Percentiles rank a stretch among this genome's conserved stretches.
These are phyloP conservation scores for Russula abietina DNA, from an alignment of 768 basidiomycete species.

Conservation along the genomic window DNA sequence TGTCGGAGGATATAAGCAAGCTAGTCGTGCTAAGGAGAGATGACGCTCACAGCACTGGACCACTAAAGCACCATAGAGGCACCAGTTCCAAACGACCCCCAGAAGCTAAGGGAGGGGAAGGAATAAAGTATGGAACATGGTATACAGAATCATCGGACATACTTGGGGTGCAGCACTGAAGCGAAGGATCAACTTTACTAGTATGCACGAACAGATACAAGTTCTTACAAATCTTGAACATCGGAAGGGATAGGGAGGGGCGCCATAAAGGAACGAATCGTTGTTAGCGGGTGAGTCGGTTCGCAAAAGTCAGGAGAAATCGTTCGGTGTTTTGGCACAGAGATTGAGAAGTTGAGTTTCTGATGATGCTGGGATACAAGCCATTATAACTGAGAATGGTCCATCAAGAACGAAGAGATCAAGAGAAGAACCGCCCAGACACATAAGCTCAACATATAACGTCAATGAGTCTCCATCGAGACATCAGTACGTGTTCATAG, in stretches of 20 bases:
- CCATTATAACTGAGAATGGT: no score
- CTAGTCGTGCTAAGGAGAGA: neutral
- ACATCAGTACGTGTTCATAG: neutral
- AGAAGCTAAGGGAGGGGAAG: slow-evolving; percentile 3
- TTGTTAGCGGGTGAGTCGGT: neutral
- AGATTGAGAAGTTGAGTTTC: no score
- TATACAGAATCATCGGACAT: neutral
- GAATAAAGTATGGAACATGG: neutral
- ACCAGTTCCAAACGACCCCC: slow-evolving; percentile 26
- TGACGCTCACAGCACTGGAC: slow-evolving; percentile 30
- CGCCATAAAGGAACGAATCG: no score
- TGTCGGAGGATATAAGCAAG: neutral
- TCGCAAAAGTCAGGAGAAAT: neutral
- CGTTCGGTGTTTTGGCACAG: no score
- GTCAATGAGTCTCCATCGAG: neutral
- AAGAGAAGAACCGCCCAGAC: no score
- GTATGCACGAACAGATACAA: neutral
- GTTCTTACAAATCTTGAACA: no score
- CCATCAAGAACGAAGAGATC: no score
- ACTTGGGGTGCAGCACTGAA: slow-evolving; percentile 10
- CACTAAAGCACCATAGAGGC: slow-evolving; percentile 29
- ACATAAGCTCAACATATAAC: neutral
- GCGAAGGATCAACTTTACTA: neutral
- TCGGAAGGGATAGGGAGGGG: no score
- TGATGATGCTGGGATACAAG: no score